Evolutionary conservation across 106 monocot species (phyloP).

Genomic region (Chionographis japonica): DNA sequence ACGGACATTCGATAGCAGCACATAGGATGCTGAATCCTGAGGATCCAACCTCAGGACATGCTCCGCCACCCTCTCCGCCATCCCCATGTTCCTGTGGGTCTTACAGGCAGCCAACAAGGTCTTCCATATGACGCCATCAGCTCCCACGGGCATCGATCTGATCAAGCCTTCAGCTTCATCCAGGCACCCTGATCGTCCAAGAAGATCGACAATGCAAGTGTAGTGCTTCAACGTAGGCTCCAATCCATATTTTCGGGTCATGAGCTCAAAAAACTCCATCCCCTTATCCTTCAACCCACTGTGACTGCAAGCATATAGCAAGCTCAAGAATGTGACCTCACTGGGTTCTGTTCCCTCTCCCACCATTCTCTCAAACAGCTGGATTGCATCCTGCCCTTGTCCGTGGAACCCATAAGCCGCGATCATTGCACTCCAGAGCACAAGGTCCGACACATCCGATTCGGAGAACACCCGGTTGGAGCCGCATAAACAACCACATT

Average conservation of each 20-base stretch:
- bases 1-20: conserved; percentile 60
- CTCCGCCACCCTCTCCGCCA: conserved; percentile 58
- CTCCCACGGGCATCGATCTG: conserved; percentile 43
- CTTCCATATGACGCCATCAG: conserved; percentile 78
- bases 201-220: conserved; percentile 78
- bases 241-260: conserved; percentile 35
- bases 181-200: conserved; percentile 53
- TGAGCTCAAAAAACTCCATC: conserved; percentile 39
- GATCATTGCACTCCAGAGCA: conserved; percentile 68
- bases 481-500: conserved; percentile 58
- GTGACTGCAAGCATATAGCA: conserved; percentile 73
- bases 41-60: conserved; percentile 52
- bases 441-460: conserved; percentile 23
- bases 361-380: conserved; percentile 56
- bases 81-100: conserved; percentile 41
- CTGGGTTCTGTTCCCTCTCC: conserved; percentile 42
- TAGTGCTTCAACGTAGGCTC: conserved; percentile 62
- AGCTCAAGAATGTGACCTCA: conserved; percentile 67
- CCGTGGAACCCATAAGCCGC: conserved; percentile 78
- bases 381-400: conserved; percentile 42
- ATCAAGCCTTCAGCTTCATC: conserved; percentile 61
- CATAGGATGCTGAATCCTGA: conserved; percentile 59
- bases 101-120: conserved; percentile 68
- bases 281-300: conserved; percentile 66
- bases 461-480: conserved; percentile 30